These are phyloP conservation scores for Aspergillus pseudoviridinutans DNA, from an alignment of 2,329 filamentous ascomycete species.

Conservation along the genomic window DNA sequence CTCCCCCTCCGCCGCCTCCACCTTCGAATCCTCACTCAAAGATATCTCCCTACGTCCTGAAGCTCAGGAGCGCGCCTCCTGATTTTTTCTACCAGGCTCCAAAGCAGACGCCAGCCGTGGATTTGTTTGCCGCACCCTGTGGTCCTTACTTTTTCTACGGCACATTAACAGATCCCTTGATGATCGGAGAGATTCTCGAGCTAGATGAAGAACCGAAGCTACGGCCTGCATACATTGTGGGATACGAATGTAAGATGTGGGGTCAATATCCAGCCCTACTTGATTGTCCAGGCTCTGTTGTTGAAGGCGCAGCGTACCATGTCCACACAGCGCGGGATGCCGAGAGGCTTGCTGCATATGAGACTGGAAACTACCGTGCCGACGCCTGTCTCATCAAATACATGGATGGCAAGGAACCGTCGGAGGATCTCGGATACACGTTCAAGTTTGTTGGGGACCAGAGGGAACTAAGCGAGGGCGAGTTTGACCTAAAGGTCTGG, in stretches of 20 bases:
- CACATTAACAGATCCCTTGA: conserved; percentile 28
- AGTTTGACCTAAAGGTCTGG: conserved; percentile 18
- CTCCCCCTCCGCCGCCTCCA: neutral
- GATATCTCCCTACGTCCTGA: conserved; percentile 8
- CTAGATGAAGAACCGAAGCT: conserved; percentile 16
- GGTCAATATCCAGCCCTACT: conserved; percentile 27
- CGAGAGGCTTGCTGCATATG: conserved; percentile 20
- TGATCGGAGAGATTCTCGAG: conserved; percentile 23
- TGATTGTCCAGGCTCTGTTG: conserved; percentile 11
- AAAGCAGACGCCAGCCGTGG: neutral
- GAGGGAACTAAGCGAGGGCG: conserved; percentile 16
- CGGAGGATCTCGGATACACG: conserved; percentile 8
- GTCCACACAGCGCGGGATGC: conserved; percentile 16
- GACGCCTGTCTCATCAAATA: conserved; percentile 15
- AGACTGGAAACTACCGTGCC: conserved; percentile 17
- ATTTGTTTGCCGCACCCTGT: conserved; percentile 10
- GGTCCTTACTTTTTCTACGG: conserved; percentile 38
- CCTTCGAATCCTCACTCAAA: conserved; percentile 5
- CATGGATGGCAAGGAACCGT: conserved; percentile 11
- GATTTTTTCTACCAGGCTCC: conserved; percentile 3
- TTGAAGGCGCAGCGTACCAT: conserved; percentile 22
- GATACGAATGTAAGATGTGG: conserved; percentile 26
- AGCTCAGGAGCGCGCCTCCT: conserved; percentile 6
- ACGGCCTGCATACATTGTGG: conserved; percentile 19
- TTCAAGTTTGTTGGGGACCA: conserved; percentile 19